These are phyloP conservation scores for Artemisia argyi DNA, from an alignment of 129 eudicot species.

Conservation along the genomic window DNA sequence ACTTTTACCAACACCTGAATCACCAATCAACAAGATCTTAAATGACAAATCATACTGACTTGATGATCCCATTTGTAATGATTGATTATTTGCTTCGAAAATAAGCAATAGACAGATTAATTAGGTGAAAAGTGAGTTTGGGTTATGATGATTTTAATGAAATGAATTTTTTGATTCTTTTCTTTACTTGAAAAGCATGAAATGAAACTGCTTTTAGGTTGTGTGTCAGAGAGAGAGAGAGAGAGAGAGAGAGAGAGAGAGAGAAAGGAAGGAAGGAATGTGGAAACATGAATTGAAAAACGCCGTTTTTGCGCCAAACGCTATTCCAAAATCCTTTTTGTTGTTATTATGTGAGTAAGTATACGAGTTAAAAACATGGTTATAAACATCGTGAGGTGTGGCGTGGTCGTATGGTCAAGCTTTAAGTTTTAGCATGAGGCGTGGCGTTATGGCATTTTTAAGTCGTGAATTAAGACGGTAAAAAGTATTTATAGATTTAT, in stretches of 20 bases:
- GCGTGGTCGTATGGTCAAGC: too few species aligned
- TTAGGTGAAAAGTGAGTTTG: conserved; percentile 8
- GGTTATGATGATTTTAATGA: conserved; percentile 13
- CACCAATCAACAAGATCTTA: conserved; percentile 93
- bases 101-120: neutral
- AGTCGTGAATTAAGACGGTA: too few species aligned
- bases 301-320: conserved; percentile 35
- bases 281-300: conserved; percentile 12
- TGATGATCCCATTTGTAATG: conserved; percentile 47
- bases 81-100: neutral
- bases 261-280: neutral
- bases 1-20: conserved; percentile 96
- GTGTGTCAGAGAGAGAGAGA: neutral
- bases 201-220: conserved; percentile 30
- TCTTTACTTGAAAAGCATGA: conserved; percentile 28
- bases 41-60: conserved; percentile 87
- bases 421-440: too few species aligned
- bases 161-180: conserved; percentile 23
- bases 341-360: too few species aligned
- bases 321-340: neutral
- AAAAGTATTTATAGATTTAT: too few species aligned
- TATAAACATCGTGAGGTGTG: too few species aligned
- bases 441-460: too few species aligned
- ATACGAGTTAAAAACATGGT: too few species aligned
- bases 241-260: too few species aligned